Evolutionary conservation across 2,329 filamentous ascomycete species (phyloP).

Genomic region (Colletotrichum liriopes): DNA sequence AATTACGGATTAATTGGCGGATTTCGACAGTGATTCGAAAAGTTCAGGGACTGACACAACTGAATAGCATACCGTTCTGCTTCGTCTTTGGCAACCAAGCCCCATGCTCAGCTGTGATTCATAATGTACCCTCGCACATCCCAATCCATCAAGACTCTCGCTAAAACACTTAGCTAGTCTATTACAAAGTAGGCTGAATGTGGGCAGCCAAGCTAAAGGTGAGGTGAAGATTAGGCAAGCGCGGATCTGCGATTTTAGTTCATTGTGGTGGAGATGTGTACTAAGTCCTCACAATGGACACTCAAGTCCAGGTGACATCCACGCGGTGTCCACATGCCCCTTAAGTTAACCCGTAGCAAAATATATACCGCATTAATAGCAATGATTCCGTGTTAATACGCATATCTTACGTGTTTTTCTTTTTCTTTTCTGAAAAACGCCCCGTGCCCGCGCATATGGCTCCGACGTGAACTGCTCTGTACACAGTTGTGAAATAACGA

Average conservation of each 20-base stretch:
- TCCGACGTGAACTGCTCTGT: too few species aligned
- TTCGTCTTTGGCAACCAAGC: neutral
- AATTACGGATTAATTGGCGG: too few species aligned
- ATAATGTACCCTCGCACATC: neutral
- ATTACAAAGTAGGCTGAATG: neutral
- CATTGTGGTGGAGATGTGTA: neutral
- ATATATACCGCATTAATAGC: neutral
- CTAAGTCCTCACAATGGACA: neutral
- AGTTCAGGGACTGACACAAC: neutral
- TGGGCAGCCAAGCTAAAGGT: neutral
- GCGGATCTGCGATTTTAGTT: too few species aligned
- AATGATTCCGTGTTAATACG: neutral
- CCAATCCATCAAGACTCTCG: too few species aligned
- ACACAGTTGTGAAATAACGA: neutral
- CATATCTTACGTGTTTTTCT: too few species aligned
- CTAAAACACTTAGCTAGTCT: neutral
- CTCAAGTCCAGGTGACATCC: too few species aligned
- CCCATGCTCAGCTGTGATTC: neutral
- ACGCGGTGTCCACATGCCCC: neutral
- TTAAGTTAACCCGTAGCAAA: neutral
- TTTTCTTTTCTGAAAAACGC: neutral
- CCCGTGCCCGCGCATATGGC: neutral
- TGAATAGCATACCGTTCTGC: neutral
- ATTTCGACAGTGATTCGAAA: neutral
- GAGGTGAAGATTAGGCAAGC: neutral